A percentile compares a stretch with the other conserved stretches of the same genome.
Conservation (phyloP, 2,329 filamentous ascomycete genomes). For the Paraconiothyrium brasiliense region DNA sequence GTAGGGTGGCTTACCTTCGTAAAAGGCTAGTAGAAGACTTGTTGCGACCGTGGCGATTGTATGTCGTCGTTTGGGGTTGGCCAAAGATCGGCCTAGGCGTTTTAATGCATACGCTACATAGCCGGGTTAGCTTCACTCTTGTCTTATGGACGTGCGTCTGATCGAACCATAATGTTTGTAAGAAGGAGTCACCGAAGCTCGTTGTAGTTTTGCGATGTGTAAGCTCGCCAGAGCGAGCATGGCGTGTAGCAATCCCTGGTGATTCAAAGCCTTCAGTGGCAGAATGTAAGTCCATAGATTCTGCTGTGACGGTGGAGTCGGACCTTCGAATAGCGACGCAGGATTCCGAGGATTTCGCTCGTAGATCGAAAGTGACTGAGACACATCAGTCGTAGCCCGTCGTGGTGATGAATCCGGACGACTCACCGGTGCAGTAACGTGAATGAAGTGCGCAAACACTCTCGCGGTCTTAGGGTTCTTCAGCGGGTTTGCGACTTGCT, state of each 20-base stretch:
- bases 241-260: slow-evolving; percentile 88
- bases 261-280: slow-evolving; percentile 78
- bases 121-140: neutral
- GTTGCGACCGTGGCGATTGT: slow-evolving; percentile 87
- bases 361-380: slow-evolving; percentile 66
- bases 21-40: slow-evolving; percentile 85
- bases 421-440: slow-evolving; percentile 75
- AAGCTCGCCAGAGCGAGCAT: slow-evolving; percentile 88
- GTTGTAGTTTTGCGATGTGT: slow-evolving; percentile 85
- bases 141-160: neutral
- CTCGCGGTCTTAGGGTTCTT: slow-evolving; percentile 81
- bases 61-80: slow-evolving; percentile 73
- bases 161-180: slow-evolving; percentile 77
- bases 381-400: neutral
- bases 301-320: slow-evolving; percentile 40
- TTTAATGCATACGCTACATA: slow-evolving; percentile 75
- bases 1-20: slow-evolving; percentile 63
- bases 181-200: slow-evolving; percentile 77
- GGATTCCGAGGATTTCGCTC: slow-evolving; percentile 83
- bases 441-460: slow-evolving; percentile 91
- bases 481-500: slow-evolving; percentile 68
- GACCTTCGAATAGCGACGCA: slow-evolving; percentile 68
- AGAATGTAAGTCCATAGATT: slow-evolving; percentile 76
- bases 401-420: neutral
- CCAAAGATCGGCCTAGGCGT: slow-evolving; percentile 78